Evolutionary conservation across 805 yeast genomes (phyloP).

Genomic region (Yamadazyma insecticola): DNA sequence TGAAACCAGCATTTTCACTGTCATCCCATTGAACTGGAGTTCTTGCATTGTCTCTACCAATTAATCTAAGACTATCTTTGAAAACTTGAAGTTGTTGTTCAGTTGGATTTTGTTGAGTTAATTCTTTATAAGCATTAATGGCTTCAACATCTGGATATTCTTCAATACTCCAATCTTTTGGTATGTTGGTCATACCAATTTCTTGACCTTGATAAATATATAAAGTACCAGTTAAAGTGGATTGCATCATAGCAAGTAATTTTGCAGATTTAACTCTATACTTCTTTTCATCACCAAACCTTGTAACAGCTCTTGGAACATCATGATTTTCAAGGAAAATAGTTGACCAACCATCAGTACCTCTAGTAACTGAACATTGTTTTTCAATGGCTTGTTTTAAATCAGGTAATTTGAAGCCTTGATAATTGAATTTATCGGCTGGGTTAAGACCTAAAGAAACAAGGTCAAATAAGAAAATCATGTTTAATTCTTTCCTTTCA

Average conservation of each 20-base stretch:
- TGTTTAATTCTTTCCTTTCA: conserved; percentile 30
- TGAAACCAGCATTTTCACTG: conserved; percentile 42
- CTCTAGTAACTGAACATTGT: conserved; percentile 37
- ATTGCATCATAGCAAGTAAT: conserved; percentile 42
- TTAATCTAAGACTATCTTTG: too few species aligned
- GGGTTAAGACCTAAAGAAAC: conserved; percentile 34
- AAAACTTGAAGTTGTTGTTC: too few species aligned
- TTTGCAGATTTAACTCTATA: conserved; percentile 38
- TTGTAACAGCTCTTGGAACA: conserved; percentile 50
- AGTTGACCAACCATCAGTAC: conserved; percentile 57
- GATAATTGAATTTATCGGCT: conserved; percentile 31
- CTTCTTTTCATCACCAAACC: conserved; percentile 40
- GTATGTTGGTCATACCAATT: conserved; percentile 50
- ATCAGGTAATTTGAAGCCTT: conserved; percentile 31
- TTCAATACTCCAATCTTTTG: conserved; percentile 40
- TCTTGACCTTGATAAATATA: conserved; percentile 62
- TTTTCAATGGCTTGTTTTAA: conserved; percentile 36
- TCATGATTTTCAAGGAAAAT: conserved; percentile 56
- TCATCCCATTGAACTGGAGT: conserved; percentile 56
- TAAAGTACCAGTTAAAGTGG: conserved; percentile 49
- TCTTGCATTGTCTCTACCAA: conserved; percentile 53
- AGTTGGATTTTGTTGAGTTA: too few species aligned
- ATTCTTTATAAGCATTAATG: conserved; percentile 34
- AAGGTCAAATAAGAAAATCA: conserved; percentile 33
- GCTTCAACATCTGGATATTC: conserved; percentile 51